These are phyloP conservation scores for Sextonia rubra DNA, from an alignment of 164 flowering plant species.

Conservation along the genomic window DNA sequence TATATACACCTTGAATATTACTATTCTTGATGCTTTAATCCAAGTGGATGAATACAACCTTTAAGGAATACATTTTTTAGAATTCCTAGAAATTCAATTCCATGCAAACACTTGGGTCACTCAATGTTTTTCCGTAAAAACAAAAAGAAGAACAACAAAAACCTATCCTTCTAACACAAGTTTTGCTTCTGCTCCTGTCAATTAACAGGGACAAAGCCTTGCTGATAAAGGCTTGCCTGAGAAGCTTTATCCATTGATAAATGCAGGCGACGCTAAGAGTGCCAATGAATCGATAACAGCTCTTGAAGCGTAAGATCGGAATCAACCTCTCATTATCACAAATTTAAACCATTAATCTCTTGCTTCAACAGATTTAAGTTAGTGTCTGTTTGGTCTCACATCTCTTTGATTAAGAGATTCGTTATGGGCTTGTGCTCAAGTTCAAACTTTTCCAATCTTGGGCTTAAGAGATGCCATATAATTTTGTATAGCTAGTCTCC, in stretches of 20 bases:
- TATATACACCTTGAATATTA: too few relatives aligned
- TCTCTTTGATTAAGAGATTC: too few relatives aligned
- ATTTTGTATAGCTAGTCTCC: not conserved
- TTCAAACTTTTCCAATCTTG: too few relatives aligned
- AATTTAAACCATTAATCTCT: not conserved
- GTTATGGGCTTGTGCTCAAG: too few relatives aligned
- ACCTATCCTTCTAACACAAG: not conserved
- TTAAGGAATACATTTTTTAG: too few relatives aligned
- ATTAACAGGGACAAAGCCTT: conserved; percentile 47
- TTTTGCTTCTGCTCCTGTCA: not conserved
- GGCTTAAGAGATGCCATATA: not conserved
- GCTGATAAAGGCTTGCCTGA: conserved; percentile 20
- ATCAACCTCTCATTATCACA: not conserved
- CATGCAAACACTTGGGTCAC: not conserved
- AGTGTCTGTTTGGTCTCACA: not conserved
- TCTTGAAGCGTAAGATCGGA: not conserved
- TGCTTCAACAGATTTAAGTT: not conserved
- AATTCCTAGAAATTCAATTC: not conserved
- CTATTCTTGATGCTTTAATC: too few relatives aligned
- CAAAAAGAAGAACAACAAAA: not conserved
- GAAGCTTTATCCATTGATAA: conserved; percentile 32
- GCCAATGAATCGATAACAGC: conserved; percentile 23
- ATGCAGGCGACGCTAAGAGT: conserved; percentile 25
- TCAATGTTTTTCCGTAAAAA: not conserved
- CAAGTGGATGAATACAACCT: too few relatives aligned